Evolutionary conservation across 2,329 filamentous ascomycete species (phyloP).

Genomic region (Colletotrichum nymphaeae): DNA sequence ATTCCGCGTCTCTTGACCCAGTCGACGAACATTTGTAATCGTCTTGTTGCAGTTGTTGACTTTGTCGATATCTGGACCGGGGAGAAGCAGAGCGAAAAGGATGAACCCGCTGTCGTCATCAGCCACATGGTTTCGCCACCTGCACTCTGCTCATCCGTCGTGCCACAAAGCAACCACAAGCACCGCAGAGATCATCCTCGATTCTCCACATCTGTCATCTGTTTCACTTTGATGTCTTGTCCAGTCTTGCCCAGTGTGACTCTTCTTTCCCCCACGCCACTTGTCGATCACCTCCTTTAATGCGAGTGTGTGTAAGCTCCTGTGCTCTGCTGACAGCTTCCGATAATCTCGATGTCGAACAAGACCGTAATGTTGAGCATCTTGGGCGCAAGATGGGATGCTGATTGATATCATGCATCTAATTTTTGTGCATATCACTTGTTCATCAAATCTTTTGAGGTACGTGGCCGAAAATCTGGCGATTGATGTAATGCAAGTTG

Average conservation of each 20-base stretch:
- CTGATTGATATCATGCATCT: slow-evolving; percentile 20
- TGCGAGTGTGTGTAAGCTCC: too few species aligned
- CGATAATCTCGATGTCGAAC: slow-evolving; percentile 1
- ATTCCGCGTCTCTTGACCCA: too few species aligned
- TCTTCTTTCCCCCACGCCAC: not conserved
- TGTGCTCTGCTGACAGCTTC: not conserved
- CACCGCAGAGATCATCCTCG: slow-evolving; percentile 19
- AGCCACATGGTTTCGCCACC: slow-evolving; percentile 24
- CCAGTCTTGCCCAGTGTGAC: slow-evolving; percentile 4
- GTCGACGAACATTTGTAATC: not conserved
- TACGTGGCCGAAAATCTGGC: not conserved
- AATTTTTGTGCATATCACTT: too few species aligned
- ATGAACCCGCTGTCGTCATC: slow-evolving; percentile 25
- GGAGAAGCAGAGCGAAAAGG: not conserved
- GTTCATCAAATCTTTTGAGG: not conserved
- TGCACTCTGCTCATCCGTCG: not conserved
- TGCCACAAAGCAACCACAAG: slow-evolving; percentile 14
- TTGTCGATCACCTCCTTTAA: slow-evolving; percentile 2
- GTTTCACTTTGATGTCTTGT: slow-evolving; percentile 24
- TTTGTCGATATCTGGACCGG: not conserved
- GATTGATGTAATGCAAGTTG: not conserved
- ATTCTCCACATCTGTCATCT: slow-evolving; percentile 31
- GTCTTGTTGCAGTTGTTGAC: not conserved
- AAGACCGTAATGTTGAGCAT: slow-evolving; percentile 5
- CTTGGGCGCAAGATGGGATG: slow-evolving; percentile 17